phyloP scores from a whole-genome alignment of 164 flowering plant species.

The Macadamia tetraphylla region DNA sequence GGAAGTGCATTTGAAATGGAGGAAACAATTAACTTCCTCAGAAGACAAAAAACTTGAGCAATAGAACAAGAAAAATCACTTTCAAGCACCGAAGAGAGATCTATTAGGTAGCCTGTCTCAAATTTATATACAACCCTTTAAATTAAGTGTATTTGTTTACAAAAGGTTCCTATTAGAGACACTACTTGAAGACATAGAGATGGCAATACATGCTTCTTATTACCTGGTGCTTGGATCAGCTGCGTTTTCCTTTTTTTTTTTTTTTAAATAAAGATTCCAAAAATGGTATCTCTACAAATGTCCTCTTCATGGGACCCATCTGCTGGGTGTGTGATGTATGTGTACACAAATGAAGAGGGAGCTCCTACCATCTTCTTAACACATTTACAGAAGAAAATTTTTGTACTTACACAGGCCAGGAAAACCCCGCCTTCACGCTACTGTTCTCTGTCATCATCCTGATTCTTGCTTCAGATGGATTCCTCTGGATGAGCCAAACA shows the following conservation, averaged over 20 bases:
- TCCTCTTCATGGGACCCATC: slow-evolving; percentile 14
- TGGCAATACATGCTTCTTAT: slow-evolving; percentile 8
- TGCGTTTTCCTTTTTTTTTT: not conserved
- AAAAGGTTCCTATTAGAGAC: too few relatives aligned
- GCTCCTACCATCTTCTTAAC: slow-evolving; percentile 23
- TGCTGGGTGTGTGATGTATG: slow-evolving; percentile 8
- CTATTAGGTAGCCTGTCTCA: too few relatives aligned
- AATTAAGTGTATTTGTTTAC: too few relatives aligned
- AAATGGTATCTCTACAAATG: slow-evolving; percentile 34
- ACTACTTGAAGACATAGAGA: slow-evolving; percentile 8
- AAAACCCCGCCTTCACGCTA: slow-evolving; percentile 8
- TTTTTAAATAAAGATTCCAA: slow-evolving; percentile 11
- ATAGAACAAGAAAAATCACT: too few relatives aligned
- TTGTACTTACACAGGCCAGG: slow-evolving; percentile 31
- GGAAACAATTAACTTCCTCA: too few relatives aligned
- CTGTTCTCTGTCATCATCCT: slow-evolving; percentile 30
- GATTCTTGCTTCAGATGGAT: slow-evolving; percentile 57
- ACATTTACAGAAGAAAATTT: slow-evolving; percentile 32
- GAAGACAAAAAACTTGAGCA: too few relatives aligned
- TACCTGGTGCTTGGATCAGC: slow-evolving; percentile 18
- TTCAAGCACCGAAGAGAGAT: too few relatives aligned
- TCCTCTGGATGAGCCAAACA: slow-evolving; percentile 26
- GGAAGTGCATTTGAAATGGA: too few relatives aligned
- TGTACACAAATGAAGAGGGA: slow-evolving; percentile 14
- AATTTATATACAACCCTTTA: too few relatives aligned